Evolutionary conservation across 345 rosid species (phyloP).

Genomic region (Linum tenue): DNA sequence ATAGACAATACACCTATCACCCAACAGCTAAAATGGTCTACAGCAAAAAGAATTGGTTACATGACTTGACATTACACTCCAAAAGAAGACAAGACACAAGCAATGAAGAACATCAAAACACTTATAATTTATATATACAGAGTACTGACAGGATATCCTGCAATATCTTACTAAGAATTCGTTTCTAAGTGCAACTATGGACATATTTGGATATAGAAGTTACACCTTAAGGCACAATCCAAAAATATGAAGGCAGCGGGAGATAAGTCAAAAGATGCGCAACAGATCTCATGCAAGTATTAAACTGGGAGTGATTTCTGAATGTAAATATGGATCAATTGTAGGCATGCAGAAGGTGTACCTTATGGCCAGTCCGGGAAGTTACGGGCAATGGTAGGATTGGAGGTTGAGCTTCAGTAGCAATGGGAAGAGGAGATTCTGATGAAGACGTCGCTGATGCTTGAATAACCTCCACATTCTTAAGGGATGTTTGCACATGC

Average conservation of each 20-base stretch:
- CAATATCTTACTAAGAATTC: not conserved
- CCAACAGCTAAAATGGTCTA: not conserved
- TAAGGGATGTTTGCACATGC: constrained; percentile 25
- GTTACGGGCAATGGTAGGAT: constrained; percentile 73
- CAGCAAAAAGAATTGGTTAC: too few species aligned
- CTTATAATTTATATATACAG: not conserved
- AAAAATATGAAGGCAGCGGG: not conserved
- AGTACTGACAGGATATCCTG: not conserved
- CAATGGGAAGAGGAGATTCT: constrained; percentile 18
- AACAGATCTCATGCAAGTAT: not conserved
- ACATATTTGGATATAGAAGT: not conserved
- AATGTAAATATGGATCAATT: not conserved
- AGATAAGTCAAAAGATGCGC: not conserved
- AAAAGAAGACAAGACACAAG: too few species aligned
- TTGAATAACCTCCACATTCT: constrained; percentile 27
- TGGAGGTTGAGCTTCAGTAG: constrained; percentile 60
- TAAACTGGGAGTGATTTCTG: not conserved
- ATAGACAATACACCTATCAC: not conserved
- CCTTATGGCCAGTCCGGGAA: constrained; percentile 46
- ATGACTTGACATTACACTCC: too few species aligned
- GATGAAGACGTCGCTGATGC: constrained; percentile 14
- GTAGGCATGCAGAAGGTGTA: constrained; percentile 6
- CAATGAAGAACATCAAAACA: too few species aligned
- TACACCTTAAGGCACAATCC: not conserved
- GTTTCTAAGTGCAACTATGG: not conserved